Base-by-base conservation (phyloP, 2,329 filamentous ascomycete genomes). In the Penicillium sp. region DNA sequence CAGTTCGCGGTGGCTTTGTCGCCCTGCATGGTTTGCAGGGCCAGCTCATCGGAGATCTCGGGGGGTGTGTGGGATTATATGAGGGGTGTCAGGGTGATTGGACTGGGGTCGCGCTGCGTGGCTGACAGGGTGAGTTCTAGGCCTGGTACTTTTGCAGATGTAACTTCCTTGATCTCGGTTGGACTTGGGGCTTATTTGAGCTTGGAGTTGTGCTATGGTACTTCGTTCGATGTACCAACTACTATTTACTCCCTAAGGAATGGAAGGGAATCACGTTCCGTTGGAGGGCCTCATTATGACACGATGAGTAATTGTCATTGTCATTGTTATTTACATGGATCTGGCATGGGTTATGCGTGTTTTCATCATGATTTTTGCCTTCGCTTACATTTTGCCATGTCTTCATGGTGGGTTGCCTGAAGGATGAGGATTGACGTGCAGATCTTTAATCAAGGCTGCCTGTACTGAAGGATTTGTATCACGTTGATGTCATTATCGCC, bases 251-350 rank as follows among this genome's bases (percentile, higher is more conserved):
- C 2, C 12, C 21, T 4, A 25, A 29, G 6, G 27, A 10, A 37
- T 17, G 31, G 12, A 17, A 27, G 25, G 48, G 54, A 35, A 46
- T 19, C 29, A 23, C 17, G 35, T 50, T 54, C 50, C 56, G 38
- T 25, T 41, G 35, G 27, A 33, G 54, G 56, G 58, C 58, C 54
- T 62, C 58, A 64, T 62, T 38, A 60, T 64, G 64, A 65, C 63
- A 60, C 33, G 43, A 58, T 52, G 48, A 27, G 47, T 56, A n/a
- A 49, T 48, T 50, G 52, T n/a, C 12, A 43, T 27, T 13, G 29
- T 31, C 6, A 31, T 31, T 27, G 23, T 9, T 19, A 6, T 17
- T 23, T 35, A n/a, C 31, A 49, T 37, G 46, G 31, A 13, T 49
- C 31, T 25, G 6, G 15, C 19, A 23, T 35, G 21, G 8, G 9